Evolutionary conservation across 139 green algal genomes (phyloP), one percentile per base, ranked within the genome.

Genomic region (Volvox reticuliferus): DNA sequence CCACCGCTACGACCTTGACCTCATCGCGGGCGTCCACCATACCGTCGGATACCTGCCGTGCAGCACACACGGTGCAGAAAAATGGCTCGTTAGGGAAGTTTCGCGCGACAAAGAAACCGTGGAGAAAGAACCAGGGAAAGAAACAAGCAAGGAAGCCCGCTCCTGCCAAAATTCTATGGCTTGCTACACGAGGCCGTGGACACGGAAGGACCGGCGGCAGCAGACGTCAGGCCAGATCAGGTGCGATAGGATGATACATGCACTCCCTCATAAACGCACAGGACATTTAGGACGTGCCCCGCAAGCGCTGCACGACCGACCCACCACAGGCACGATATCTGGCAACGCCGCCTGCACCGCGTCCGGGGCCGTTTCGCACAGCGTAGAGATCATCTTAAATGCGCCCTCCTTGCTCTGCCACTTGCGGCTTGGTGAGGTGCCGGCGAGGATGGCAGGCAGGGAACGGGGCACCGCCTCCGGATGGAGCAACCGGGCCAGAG

Each of bases 311-410:
- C 32, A 20, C 2, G 28, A 24, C 19, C 62, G 61, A 90, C 86
- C 16, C 86, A 90, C 92, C 37, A 94, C 82, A 17, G 94, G 94
- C 88, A 99, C 95, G 83, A 98, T 96, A 30, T 97, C 95, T n/a
- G 96, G 96, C 87, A 98, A 93, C 86, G 89, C 93, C 12, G 73
- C 89, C 50, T 90, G 44, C 65, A 95, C 91, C 86, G 93, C 93
- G 33, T 78, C 83, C 44, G 93, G 91, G 24, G 89, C 93, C 19
- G 55, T 89, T 65, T 71, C 88, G 2, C 91, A 88, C 35, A 96
- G 93, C 79, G 91, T 88, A 13, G 82, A 73, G 33, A 96, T 91
- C 79, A 94, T 79, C 91, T 92, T 93, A 71, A 94, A 89, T 19
- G 94, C 91, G 24, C 88, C 92, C 92, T 96, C 94, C 89, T 94